These are phyloP conservation scores for Metarhizium sp. DNA, from an alignment of 2,329 filamentous ascomycete species.

Conservation along the genomic window DNA sequence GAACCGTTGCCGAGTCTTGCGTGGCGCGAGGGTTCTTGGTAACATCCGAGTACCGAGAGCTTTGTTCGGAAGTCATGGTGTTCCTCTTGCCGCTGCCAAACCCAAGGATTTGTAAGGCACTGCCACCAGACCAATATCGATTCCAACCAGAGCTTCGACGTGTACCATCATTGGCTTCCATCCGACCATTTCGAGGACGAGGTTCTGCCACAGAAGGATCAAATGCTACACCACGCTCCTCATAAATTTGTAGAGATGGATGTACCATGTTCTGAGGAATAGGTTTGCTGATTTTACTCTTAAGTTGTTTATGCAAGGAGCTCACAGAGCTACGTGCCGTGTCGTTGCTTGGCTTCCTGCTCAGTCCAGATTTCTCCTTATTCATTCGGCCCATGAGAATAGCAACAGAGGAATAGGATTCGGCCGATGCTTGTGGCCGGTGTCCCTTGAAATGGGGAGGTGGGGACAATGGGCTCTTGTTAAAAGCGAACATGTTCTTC, in stretches of 20 bases:
- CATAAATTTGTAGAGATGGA: slow-evolving; percentile 25
- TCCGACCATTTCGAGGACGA: slow-evolving; percentile 23
- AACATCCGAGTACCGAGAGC: slow-evolving; percentile 44
- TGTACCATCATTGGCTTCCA: slow-evolving; percentile 30
- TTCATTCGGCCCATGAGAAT: slow-evolving; percentile 56
- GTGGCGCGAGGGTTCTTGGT: slow-evolving; percentile 34
- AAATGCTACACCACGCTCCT: slow-evolving; percentile 32
- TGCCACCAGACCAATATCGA: slow-evolving; percentile 67
- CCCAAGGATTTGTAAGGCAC: slow-evolving; percentile 55
- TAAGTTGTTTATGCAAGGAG: slow-evolving; percentile 53
- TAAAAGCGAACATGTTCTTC: slow-evolving; percentile 44
- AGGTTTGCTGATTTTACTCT: slow-evolving; percentile 53
- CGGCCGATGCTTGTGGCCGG: slow-evolving; percentile 40
- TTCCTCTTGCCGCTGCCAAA: slow-evolving; percentile 40
- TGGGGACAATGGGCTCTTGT: slow-evolving; percentile 30
- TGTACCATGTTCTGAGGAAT: slow-evolving; percentile 36
- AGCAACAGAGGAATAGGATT: slow-evolving; percentile 54
- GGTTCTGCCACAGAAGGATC: slow-evolving; percentile 23
- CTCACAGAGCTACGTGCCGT: slow-evolving; percentile 38
- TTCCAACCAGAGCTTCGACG: slow-evolving; percentile 68
- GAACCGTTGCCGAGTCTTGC: slow-evolving; percentile 59
- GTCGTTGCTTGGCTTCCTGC: slow-evolving; percentile 47
- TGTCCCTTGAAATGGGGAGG: slow-evolving; percentile 39
- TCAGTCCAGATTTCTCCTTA: slow-evolving; percentile 33
- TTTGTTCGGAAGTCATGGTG: slow-evolving; percentile 45